Conservation (phyloP, 495 filamentous ascomycete genomes). For the Podospora fimiseda region DNA sequence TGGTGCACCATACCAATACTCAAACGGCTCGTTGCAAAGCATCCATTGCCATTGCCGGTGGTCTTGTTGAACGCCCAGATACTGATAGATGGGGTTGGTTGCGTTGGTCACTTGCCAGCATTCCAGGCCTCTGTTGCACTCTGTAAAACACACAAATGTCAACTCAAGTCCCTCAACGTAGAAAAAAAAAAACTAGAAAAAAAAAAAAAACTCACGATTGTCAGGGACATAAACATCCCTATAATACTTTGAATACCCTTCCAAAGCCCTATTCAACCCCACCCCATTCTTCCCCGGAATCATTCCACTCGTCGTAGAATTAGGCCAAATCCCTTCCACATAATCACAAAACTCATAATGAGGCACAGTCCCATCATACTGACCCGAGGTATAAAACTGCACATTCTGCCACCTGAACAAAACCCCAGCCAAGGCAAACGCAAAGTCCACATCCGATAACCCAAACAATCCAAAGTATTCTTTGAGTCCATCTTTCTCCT, state of each 20-base stretch:
- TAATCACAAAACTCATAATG: constrained; percentile 33
- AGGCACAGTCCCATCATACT: constrained; percentile 11
- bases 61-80: constrained; percentile 45
- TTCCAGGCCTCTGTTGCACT: too few species aligned
- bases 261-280: constrained; percentile 22
- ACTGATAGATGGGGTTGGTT: constrained; percentile 51
- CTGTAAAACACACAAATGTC: too few species aligned
- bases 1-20: constrained; percentile 37
- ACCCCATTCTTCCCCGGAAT: constrained; percentile 22
- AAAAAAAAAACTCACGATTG: constrained; percentile 14
- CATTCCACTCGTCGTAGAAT: constrained; percentile 14
- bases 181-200: not conserved
- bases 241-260: constrained; percentile 44
- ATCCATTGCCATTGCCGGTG: constrained; percentile 62
- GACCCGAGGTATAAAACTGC: constrained; percentile 34
- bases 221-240: constrained; percentile 40
- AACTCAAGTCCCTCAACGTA: not conserved
- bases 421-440: constrained; percentile 46
- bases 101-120: constrained; percentile 56
- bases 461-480: constrained; percentile 49
- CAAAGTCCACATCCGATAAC: constrained; percentile 55
- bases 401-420: constrained; percentile 53
- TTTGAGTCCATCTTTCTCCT: constrained; percentile 48
- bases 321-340: constrained; percentile 26
- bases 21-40: constrained; percentile 58